A percentile compares a stretch with the other conserved stretches of the same genome.
These are phyloP conservation scores for Fusarium burgessii DNA, from an alignment of 2,329 filamentous ascomycete genomes.

Conservation along the genomic window DNA sequence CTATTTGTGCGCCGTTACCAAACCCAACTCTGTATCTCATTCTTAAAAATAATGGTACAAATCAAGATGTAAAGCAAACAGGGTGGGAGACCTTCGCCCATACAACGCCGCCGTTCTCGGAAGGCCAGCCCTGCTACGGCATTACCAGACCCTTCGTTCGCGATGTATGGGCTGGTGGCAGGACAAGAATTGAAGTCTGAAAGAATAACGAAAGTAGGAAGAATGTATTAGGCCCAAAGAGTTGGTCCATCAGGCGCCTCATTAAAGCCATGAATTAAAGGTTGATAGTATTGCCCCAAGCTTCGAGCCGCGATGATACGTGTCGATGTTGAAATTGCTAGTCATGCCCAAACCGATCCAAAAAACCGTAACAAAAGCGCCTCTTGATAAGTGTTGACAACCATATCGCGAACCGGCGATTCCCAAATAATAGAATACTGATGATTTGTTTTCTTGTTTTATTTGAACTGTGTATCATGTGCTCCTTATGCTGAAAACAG, in stretches of 20 bases:
- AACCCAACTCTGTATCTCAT: slow-evolving; percentile 10
- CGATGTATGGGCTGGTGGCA: not conserved
- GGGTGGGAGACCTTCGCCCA: not conserved
- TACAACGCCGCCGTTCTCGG: slow-evolving; percentile 18
- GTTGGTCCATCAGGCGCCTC: slow-evolving; percentile 31
- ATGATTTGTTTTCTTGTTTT: slow-evolving; percentile 28
- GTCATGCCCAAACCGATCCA: slow-evolving; percentile 38
- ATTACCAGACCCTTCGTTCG: not conserved
- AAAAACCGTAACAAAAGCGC: slow-evolving; percentile 31
- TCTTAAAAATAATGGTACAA: slow-evolving; percentile 39
- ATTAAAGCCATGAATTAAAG: slow-evolving; percentile 45
- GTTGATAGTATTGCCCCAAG: slow-evolving; percentile 40
- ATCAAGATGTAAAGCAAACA: slow-evolving; percentile 28
- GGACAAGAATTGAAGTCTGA: slow-evolving; percentile 26
- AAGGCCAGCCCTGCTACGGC: slow-evolving; percentile 7
- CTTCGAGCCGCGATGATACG: slow-evolving; percentile 40
- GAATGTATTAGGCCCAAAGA: slow-evolving; percentile 31
- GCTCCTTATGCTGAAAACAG: slow-evolving; percentile 39
- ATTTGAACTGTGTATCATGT: slow-evolving; percentile 30
- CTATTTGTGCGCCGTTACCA: slow-evolving; percentile 11
- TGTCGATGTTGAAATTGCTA: slow-evolving; percentile 32
- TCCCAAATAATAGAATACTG: slow-evolving; percentile 14
- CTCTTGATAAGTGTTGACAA: slow-evolving; percentile 18
- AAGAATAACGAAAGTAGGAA: slow-evolving; percentile 31
- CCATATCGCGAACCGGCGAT: slow-evolving; percentile 38